phyloP scores from a whole-genome alignment of 805 yeast genomes.

The Candida pseudofarinosa region DNA sequence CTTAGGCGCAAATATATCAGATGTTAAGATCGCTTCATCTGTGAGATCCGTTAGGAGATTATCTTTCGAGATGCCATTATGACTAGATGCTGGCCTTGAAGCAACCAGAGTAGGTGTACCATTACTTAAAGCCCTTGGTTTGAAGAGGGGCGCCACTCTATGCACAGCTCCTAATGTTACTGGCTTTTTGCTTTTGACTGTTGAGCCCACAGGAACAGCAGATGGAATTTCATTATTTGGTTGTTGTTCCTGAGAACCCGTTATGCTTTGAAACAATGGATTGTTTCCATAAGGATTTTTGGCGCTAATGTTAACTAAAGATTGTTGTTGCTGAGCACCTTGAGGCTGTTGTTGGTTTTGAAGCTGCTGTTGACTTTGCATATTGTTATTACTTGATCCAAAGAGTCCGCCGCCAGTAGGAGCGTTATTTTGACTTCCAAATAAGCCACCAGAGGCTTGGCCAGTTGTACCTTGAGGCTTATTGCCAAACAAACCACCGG shows the following conservation, averaged over 20 bases:
- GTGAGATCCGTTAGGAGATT: constrained; percentile 41
- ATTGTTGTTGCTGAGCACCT: constrained; percentile 19
- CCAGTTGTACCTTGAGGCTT: constrained; percentile 18
- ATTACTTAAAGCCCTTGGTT: constrained; percentile 13
- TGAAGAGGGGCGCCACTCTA: constrained; percentile 54
- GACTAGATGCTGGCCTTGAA: constrained; percentile 1
- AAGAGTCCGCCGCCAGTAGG: constrained; percentile 13
- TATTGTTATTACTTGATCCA: constrained; percentile 12
- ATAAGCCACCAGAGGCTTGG: constrained; percentile 38
- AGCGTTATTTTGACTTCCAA: constrained; percentile 29
- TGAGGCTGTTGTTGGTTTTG: constrained; percentile 18
- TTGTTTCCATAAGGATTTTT: constrained; percentile 75
- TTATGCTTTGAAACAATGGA: constrained; percentile 55
- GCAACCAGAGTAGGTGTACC: not conserved
- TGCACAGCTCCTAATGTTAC: constrained; percentile 59
- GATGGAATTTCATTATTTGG: constrained; percentile 16
- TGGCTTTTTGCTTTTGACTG: constrained; percentile 44
- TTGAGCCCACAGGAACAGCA: constrained; percentile 22
- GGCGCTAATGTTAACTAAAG: constrained; percentile 26
- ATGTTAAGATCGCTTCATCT: constrained; percentile 64
- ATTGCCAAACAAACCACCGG: constrained; percentile 36
- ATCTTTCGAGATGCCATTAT: constrained; percentile 5
- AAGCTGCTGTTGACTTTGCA: constrained; percentile 1
- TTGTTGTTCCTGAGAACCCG: constrained; percentile 19
- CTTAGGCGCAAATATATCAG: constrained; percentile 69